Evolutionary conservation across 768 basidiomycete genomes (phyloP).

Genomic region (Tephrocybe sp.): DNA sequence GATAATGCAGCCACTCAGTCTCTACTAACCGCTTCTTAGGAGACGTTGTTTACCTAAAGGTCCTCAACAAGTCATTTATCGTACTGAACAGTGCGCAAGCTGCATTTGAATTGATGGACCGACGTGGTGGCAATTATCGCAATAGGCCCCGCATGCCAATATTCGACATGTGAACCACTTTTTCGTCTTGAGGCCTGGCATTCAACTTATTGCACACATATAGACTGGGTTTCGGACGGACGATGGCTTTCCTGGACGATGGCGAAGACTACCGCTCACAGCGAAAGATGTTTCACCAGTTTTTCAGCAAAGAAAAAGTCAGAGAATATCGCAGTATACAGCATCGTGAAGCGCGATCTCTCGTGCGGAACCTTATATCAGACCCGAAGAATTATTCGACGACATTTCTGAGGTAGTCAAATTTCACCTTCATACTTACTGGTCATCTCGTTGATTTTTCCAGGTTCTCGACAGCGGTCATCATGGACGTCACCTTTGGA

Average conservation of each 20-base stretch:
- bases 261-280: not conserved
- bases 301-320: not conserved
- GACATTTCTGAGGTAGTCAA: too few species aligned
- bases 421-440: too few species aligned
- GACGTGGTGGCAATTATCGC: not conserved
- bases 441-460: not conserved
- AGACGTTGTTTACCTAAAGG: not conserved
- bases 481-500: constrained; percentile 30
- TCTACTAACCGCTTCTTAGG: not conserved
- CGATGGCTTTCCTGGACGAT: not conserved
- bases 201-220: not conserved
- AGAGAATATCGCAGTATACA: not conserved
- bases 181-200: not conserved
- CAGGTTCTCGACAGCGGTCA: constrained; percentile 16
- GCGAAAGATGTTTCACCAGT: not conserved
- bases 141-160: not conserved
- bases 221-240: not conserved
- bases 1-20: too few species aligned
- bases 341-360: not conserved
- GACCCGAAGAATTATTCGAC: not conserved
- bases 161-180: not conserved
- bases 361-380: not conserved
- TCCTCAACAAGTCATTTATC: not conserved
- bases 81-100: not conserved
- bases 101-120: not conserved